Evolutionary conservation across 345 rosid genomes (phyloP), one percentile per base, ranked within the genome.

Genomic region (Populus nigra): DNA sequence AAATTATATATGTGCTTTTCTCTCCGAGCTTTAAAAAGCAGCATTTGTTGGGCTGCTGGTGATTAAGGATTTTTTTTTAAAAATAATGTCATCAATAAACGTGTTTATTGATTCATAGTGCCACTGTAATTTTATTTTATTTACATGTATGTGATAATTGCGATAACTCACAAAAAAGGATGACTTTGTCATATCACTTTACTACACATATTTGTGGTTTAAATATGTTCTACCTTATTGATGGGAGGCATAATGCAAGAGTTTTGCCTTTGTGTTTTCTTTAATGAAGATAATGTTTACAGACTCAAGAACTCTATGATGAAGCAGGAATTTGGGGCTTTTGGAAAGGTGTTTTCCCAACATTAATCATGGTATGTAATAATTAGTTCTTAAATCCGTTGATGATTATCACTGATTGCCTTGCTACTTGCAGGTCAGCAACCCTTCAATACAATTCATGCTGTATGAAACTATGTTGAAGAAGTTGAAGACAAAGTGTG

Each of bases 361-460:
- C 98, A 76, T 83, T 94, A 83, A 91, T 94, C 83, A 96, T 96
- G 99, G 99, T 96, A 89, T 0, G 90, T 82, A 49, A 75, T 50
- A 82, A 79, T 80, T 81, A 67, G 75, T 84, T 82, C 33, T 77
- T 65, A n/a, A 70, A n/a, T 68, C 66, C 84, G 82, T 39, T 63
- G 59, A 66, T 68, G 72, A 53, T 77, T 78, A 57, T 73, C 71
- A 43, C 73, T 88, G 73, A 88, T 82, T 84, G 47, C 83, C 79
- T 16, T 76, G 16, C 76, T 78, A 55, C 71, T 65, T 47, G 36
- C 83, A 96, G 99, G 99, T 96, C 8, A 92, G 99, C 87, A 96
- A 96, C 88, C 99, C 98, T 43, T 89, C 99, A 15, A 88, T 96
- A 67, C 99, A 96, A 84, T 96, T 96, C 80, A 96, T 94, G 99